phyloP scores from a whole-genome alignment of 495 filamentous ascomycete species.

The Chaetomidium leptoderma region DNA sequence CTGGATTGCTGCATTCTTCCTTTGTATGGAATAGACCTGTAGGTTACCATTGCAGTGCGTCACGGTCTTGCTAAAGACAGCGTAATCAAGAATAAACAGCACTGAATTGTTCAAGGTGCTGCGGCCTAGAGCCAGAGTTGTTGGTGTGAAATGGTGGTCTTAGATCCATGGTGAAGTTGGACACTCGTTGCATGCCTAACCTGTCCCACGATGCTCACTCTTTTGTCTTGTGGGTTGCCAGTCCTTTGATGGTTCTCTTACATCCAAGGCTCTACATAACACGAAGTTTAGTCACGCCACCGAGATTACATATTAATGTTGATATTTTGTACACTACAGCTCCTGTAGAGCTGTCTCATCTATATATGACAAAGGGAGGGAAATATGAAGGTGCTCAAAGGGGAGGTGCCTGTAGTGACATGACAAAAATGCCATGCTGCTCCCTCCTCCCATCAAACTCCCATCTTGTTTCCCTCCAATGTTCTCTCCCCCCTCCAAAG shows the following conservation, averaged over 20 bases:
- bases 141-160: too few species aligned
- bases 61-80: not conserved
- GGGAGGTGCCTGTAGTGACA: too few species aligned
- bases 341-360: not conserved
- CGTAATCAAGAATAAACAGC: not conserved
- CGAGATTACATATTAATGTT: not conserved
- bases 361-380: not conserved
- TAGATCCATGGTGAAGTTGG: too few species aligned
- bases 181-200: too few species aligned
- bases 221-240: too few species aligned
- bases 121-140: too few species aligned
- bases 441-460: not conserved
- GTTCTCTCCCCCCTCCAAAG: not conserved
- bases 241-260: not conserved
- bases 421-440: not conserved
- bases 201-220: too few species aligned
- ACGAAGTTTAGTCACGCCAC: not conserved
- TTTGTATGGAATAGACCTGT: slow-evolving; percentile 1
- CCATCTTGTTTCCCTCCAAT: not conserved
- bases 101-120: too few species aligned
- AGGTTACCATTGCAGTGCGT: not conserved
- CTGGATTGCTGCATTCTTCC: not conserved
- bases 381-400: not conserved
- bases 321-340: not conserved
- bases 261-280: not conserved